Conservation (phyloP, 106 monocot species). For the Platanthera zijinensis region DNA sequence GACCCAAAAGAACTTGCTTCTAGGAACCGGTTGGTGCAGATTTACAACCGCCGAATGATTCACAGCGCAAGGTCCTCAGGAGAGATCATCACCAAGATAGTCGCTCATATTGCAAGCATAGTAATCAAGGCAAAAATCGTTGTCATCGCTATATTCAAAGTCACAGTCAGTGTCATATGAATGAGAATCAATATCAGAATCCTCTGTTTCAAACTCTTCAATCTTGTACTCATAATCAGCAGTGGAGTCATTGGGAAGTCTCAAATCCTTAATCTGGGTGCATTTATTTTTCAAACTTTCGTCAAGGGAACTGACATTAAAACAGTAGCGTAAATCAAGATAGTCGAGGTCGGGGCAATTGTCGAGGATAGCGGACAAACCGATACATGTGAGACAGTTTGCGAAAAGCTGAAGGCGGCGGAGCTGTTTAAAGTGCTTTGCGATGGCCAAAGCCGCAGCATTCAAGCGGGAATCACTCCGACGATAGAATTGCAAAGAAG, state of each 20-base stretch:
- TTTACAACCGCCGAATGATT: neutral
- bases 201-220: neutral
- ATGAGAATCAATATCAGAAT: too few relatives aligned
- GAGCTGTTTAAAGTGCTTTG: conserved; percentile 32
- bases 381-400: conserved; percentile 26
- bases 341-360: conserved; percentile 36
- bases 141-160: neutral
- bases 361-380: conserved; percentile 32
- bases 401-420: conserved; percentile 30
- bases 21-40: neutral
- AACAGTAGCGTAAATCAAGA: conserved; percentile 28
- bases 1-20: neutral
- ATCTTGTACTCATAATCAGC: neutral
- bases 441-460: conserved; percentile 25
- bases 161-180: neutral
- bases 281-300: conserved; percentile 6
- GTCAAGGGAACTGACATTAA: conserved; percentile 9
- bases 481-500: neutral
- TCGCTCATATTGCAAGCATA: neutral
- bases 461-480: neutral
- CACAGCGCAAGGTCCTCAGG: too few relatives aligned
- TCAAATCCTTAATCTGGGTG: neutral
- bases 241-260: conserved; percentile 10
- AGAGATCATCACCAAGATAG: neutral
- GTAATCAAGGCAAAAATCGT: neutral